phyloP scores from a whole-genome alignment of 1,139 yeast species.

The Saccharomyces hybrid region DNA sequence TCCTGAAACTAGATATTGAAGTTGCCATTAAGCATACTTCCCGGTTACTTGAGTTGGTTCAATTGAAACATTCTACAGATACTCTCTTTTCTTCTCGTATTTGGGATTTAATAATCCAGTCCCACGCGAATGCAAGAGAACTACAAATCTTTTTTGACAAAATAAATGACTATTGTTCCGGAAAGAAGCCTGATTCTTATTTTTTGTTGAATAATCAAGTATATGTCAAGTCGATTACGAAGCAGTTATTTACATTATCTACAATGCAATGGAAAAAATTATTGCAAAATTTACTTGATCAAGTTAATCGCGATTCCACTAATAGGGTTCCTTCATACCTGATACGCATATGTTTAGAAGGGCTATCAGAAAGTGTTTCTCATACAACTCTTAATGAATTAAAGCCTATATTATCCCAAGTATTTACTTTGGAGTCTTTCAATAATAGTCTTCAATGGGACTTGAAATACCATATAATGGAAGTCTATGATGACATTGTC shows the following conservation, averaged over 20 bases:
- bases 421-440: slow-evolving; percentile 20
- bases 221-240: neutral
- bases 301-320: slow-evolving; percentile 6
- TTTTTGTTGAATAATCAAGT: neutral
- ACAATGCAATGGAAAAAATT: slow-evolving; percentile 36
- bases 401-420: slow-evolving; percentile 18
- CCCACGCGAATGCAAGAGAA: slow-evolving; percentile 55
- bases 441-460: slow-evolving; percentile 37
- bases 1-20: slow-evolving; percentile 45
- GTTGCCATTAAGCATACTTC: slow-evolving; percentile 37
- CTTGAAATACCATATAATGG: slow-evolving; percentile 40
- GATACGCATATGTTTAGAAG: slow-evolving; percentile 15
- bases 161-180: neutral
- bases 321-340: slow-evolving; percentile 6
- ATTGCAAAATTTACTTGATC: slow-evolving; percentile 12
- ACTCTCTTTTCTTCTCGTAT: slow-evolving; percentile 20
- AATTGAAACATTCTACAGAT: slow-evolving; percentile 17
- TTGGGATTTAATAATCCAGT: slow-evolving; percentile 39
- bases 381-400: slow-evolving; percentile 21
- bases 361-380: slow-evolving; percentile 16
- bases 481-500: slow-evolving; percentile 41
- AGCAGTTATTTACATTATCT: slow-evolving; percentile 34
- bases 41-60: slow-evolving; percentile 30
- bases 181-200: neutral
- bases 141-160: slow-evolving; percentile 39